Evolutionary conservation across 768 basidiomycete species (phyloP), one percentile per base, ranked within the genome.

Genomic region (Cystobasidium ongulense): DNA sequence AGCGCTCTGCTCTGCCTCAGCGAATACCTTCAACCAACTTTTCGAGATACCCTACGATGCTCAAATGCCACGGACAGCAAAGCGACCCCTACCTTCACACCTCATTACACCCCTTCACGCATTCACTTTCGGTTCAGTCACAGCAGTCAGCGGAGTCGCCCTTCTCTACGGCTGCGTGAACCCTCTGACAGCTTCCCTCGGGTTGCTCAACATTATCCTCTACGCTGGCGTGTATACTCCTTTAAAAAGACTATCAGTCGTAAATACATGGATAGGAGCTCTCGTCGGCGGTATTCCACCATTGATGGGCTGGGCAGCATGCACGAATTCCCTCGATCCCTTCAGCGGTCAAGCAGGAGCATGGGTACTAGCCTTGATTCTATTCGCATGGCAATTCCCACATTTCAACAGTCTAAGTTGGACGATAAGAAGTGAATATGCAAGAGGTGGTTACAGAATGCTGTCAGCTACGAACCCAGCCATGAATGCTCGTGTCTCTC

Each of bases 371-470:
- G 91, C 90, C 82, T 85, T 88, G 82, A 81, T 98, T 59, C 85
- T 96, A 10, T 99, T 88, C 83, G 90, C 89, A 75, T 99, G 95
- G 95, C 96, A 99, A 80, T 98, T 98, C 82, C 94, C 95, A 39
- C 95, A 99, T 81, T 98, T 99, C 84, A 97, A 94, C 81, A 81
- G 92, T 0, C 84, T 99, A n/a, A 88, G 93, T 8, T 87, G 96
- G 81, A 84, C 94, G 63, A 86, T 94, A 10, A 87, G 94, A 41
- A 87, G 86, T 11, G 89, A 89, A 23, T 99, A 99, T 81, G 91
- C 96, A 2, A 88, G 91, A 79, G 91, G 89, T 23, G 94, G 94
- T 21, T 99, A 94, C 80, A 86, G 85, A 64, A 99, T 99, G 96
- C 86, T 98, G 13, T 87, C 88, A 36, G 89, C 92, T 72, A 82